Percentiles rank a stretch among this genome's conserved stretches.
Conservation (phyloP, 192 early-diverging fungal species). For the Entomortierella chlamydospora region DNA sequence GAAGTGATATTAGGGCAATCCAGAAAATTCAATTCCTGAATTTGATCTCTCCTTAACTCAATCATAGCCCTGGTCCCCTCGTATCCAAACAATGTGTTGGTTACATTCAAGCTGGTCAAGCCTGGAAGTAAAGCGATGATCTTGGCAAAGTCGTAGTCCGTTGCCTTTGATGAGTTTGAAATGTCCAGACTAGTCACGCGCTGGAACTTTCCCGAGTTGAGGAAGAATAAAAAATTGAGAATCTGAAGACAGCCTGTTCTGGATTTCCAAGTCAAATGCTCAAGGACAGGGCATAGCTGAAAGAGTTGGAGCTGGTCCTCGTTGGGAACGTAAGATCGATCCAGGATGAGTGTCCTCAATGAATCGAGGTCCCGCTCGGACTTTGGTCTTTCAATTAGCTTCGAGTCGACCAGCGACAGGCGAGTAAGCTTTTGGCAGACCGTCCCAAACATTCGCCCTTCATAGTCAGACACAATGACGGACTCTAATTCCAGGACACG, state of each 20-base stretch:
- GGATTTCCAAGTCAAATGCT: slow-evolving; percentile 21
- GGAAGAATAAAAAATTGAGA: slow-evolving; percentile 13
- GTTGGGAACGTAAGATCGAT: slow-evolving; percentile 20
- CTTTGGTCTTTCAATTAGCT: slow-evolving; percentile 22
- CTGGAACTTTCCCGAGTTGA: slow-evolving; percentile 7
- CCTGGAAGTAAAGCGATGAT: slow-evolving; percentile 7
- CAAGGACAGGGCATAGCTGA: slow-evolving; percentile 15
- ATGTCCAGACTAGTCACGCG: slow-evolving; percentile 7
- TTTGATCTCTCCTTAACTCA: no score
- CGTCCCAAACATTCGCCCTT: slow-evolving; percentile 1
- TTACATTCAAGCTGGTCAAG: slow-evolving; percentile 5
- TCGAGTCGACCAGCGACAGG: slow-evolving; percentile 14
- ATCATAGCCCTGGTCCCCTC: background rate
- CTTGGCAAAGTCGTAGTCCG: slow-evolving; percentile 15
- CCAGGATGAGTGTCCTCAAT: slow-evolving; percentile 12
- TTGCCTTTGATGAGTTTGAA: slow-evolving; percentile 2
- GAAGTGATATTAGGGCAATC: no score
- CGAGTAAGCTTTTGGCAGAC: slow-evolving; percentile 9
- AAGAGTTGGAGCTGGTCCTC: slow-evolving; percentile 8
- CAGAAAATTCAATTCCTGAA: no score
- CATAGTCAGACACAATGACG: slow-evolving; percentile 30
- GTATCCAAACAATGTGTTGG: slow-evolving; percentile 10
- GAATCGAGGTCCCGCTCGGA: slow-evolving; percentile 9
- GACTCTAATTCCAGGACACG: slow-evolving; percentile 7
- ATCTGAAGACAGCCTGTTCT: slow-evolving; percentile 7